Evolutionary conservation across 2,329 filamentous ascomycete genomes (phyloP).

Genomic region (Hypoxylon sp.): DNA sequence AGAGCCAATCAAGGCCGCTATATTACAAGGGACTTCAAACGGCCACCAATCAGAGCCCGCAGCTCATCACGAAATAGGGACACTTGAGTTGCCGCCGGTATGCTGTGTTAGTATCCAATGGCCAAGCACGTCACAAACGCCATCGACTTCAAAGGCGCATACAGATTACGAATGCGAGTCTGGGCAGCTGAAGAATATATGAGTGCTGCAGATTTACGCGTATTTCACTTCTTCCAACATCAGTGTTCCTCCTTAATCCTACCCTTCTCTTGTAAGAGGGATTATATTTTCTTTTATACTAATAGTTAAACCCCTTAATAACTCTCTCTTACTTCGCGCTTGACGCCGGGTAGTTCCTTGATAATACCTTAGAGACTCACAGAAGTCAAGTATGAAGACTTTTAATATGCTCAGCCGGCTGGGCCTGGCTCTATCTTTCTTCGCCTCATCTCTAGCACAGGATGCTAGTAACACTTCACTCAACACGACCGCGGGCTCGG

Average conservation of each 20-base stretch:
- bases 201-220: conserved; percentile 9
- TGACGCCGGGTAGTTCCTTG: conserved; percentile 12
- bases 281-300: conserved; percentile 4
- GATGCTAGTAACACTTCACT: conserved; percentile 27
- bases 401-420: conserved; percentile 41
- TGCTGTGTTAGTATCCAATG: conserved; percentile 23
- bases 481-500: conserved; percentile 44
- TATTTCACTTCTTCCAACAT: conserved; percentile 1
- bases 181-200: conserved; percentile 5
- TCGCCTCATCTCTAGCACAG: conserved; percentile 38
- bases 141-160: conserved; percentile 15
- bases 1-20: conserved; percentile 39
- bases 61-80: not conserved
- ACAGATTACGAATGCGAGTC: conserved; percentile 10
- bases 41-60: conserved; percentile 36
- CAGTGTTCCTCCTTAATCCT: not conserved
- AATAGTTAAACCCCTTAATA: conserved; percentile 15
- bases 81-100: conserved; percentile 32
- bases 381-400: conserved; percentile 30
- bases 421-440: conserved; percentile 41
- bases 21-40: conserved; percentile 25
- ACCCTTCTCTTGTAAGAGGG: not conserved
- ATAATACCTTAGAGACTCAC: not conserved
- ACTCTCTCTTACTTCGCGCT: conserved; percentile 1
- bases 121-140: conserved; percentile 24